phyloP scores from a whole-genome alignment of 2,329 filamentous ascomycete genomes.

The Ophiocordyceps australis region DNA sequence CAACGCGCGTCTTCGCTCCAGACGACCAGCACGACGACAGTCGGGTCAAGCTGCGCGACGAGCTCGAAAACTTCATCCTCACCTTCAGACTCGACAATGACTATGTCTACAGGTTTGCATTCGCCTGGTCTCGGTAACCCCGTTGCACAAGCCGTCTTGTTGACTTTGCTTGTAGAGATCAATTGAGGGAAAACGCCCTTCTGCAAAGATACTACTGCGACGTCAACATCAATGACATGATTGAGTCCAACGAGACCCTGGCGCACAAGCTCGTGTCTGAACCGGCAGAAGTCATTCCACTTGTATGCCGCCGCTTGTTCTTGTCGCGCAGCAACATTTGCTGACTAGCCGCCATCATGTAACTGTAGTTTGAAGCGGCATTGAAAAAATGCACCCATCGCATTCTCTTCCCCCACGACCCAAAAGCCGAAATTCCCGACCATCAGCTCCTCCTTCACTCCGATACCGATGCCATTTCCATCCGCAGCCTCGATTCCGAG shows the following conservation, averaged over 20 bases:
- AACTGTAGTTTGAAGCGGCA: slow-evolving; percentile 65
- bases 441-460: slow-evolving; percentile 94
- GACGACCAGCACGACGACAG: slow-evolving; percentile 49
- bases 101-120: slow-evolving; percentile 72
- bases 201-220: slow-evolving; percentile 93
- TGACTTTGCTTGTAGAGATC: slow-evolving; percentile 46
- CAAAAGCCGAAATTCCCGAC: slow-evolving; percentile 54
- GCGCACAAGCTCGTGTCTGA: slow-evolving; percentile 80
- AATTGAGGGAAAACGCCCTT: slow-evolving; percentile 85
- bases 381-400: slow-evolving; percentile 81
- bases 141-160: not conserved
- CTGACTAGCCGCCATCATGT: not conserved
- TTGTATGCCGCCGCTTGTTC: too few relatives aligned
- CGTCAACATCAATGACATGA: slow-evolving; percentile 86
- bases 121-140: too few relatives aligned
- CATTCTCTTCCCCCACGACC: slow-evolving; percentile 70
- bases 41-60: slow-evolving; percentile 53
- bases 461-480: slow-evolving; percentile 75
- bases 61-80: slow-evolving; percentile 79
- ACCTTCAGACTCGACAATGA: slow-evolving; percentile 87
- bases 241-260: slow-evolving; percentile 89
- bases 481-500: slow-evolving; percentile 81
- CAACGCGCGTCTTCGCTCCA: slow-evolving; percentile 61
- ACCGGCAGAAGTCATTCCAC: slow-evolving; percentile 78
- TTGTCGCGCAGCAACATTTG: slow-evolving; percentile 9